Percentiles rank a stretch among this genome's conserved stretches.
phyloP scores from a whole-genome alignment of 1,284 basidiomycete species.

The Melampsora larici-populina region DNA sequence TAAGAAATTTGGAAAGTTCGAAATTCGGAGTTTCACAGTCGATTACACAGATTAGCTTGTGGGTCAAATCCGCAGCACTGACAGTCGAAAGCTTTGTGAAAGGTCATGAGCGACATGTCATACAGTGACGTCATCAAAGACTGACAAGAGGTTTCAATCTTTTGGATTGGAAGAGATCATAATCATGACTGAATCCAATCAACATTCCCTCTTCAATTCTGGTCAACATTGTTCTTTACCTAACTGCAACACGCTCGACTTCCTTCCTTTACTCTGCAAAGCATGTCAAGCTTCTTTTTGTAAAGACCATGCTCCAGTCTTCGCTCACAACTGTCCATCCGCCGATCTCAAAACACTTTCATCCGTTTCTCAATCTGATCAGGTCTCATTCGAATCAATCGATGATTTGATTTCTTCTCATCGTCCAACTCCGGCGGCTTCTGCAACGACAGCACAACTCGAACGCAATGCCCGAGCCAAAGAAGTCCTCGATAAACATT shows the following conservation, averaged over 20 bases:
- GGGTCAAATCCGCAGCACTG: too few species aligned
- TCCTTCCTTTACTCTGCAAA: constrained; percentile 35
- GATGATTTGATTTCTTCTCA: constrained; percentile 18
- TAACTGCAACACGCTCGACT: constrained; percentile 29
- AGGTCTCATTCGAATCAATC: constrained; percentile 11
- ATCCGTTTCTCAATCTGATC: background rate
- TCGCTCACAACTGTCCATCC: constrained; percentile 25
- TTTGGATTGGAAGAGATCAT: too few species aligned
- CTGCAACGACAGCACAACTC: background rate
- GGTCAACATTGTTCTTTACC: constrained; percentile 30
- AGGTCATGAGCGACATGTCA: too few species aligned
- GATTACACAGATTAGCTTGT: too few species aligned
- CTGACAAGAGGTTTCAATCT: too few species aligned
- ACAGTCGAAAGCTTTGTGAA: too few species aligned
- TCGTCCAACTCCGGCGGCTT: background rate
- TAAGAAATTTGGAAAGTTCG: too few species aligned
- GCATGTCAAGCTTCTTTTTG: constrained; percentile 29
- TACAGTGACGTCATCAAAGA: too few species aligned
- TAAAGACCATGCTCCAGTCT: constrained; percentile 20
- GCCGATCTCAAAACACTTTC: background rate
- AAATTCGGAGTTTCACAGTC: too few species aligned
- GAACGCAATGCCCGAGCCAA: constrained; percentile 28
- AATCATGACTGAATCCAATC: background rate
- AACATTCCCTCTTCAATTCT: constrained; percentile 15
- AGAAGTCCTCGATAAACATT: constrained; percentile 27